Conservation (phyloP, 257 asterid species). For the Gardenia jasminoides region DNA sequence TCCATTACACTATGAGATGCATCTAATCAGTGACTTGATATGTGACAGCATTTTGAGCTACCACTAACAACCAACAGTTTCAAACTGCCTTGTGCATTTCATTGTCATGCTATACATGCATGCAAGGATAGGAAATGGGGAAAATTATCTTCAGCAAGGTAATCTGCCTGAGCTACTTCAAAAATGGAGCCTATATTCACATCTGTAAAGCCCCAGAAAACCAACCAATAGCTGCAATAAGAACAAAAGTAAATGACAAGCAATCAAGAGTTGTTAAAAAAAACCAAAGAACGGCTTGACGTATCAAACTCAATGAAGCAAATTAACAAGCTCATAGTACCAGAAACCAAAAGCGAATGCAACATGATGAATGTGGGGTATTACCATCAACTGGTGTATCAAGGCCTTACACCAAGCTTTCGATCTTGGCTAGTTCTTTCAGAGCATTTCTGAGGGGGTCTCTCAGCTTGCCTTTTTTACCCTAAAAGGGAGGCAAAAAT, state of each 20-base stretch:
- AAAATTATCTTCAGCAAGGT: background rate
- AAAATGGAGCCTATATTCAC: conserved; percentile 6
- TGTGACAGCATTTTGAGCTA: background rate
- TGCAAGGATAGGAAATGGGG: background rate
- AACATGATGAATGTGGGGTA: background rate
- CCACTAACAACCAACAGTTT: background rate
- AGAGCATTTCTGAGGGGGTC: conserved; percentile 60
- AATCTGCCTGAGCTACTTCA: conserved; percentile 6
- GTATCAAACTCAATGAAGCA: background rate
- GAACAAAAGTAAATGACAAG: background rate
- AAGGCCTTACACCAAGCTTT: conserved; percentile 18
- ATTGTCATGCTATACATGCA: background rate
- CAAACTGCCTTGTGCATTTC: background rate
- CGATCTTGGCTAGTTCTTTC: conserved; percentile 57
- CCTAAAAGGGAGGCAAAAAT: conserved; percentile 32
- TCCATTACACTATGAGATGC: no score
- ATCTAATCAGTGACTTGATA: no score
- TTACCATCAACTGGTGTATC: background rate
- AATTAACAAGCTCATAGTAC: no score
- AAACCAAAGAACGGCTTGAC: background rate
- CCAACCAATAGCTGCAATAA: background rate
- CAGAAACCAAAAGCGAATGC: background rate
- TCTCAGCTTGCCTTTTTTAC: conserved; percentile 46
- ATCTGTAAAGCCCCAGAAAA: background rate
- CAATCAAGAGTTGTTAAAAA: no score